Evolutionary conservation across 78 protist genomes (phyloP), one percentile per base, ranked within the genome.

Genomic region (slime mould (Dictyostelium discoideum)): DNA sequence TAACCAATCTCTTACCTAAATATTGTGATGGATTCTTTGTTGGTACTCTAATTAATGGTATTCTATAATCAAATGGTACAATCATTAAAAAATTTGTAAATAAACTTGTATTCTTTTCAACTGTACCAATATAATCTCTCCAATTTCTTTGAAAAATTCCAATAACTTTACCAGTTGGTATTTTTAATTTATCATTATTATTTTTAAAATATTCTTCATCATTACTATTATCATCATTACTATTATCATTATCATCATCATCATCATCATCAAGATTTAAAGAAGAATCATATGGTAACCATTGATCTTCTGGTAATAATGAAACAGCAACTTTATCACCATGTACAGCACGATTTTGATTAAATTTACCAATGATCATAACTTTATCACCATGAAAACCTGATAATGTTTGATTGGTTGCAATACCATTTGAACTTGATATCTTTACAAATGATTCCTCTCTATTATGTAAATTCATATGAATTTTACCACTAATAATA

Each of bases 11-110:
- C 50, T 94, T 78, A 26, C 79, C 96, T 1, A 39, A 26, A 44
- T 84, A 57, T n/a, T 6, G 22, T 37, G 14, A 18, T 14, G 81
- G 92, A 39, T 94, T 96, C 65, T 48, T 72, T 22, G 98, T 95
- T 22, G 90, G 50, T 14, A 97, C 96, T 46, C 94, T 22, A 72
- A 97, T 96, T 5, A 78, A 3, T 3, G 97, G 98, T n/a, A 97
- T 83, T 4, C 93, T 22, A 46, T 5, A 39, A 72, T 96, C 97
- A 24, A 92, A 50, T 26, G 98, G 97, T 29, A 72, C 76, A 26
- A 76, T 92, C 40, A 97, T 57, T 42, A 93, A 81, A 78, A 32
- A 63, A 20, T 79, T 72, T 16, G 81, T 37, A 20, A 42, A 8
- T 16, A 77, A 13, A 6, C 83, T 10, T 22, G 88, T 65, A 46